phyloP scores from a whole-genome alignment of 2,329 filamentous ascomycete species.

The Emericellopsis atlantica region DNA sequence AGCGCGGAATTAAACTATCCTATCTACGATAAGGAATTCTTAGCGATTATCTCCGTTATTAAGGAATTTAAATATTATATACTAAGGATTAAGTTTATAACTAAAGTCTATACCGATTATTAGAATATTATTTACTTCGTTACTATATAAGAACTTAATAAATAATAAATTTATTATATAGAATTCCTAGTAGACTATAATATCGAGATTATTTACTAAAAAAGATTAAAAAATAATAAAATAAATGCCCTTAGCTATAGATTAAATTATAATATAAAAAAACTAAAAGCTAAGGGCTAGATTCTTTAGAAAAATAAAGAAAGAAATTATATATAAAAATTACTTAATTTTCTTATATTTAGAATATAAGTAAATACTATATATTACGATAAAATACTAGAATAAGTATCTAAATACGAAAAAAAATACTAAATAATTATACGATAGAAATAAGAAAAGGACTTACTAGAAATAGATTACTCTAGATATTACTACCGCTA shows the following conservation, averaged over 20 bases:
- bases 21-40: conserved; percentile 3
- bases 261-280: conserved; percentile 3
- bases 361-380: not conserved
- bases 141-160: conserved; percentile 7
- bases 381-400: not conserved
- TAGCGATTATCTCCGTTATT: conserved; percentile 3
- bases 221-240: conserved; percentile 5
- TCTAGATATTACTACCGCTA: conserved; percentile 1
- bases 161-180: conserved; percentile 6
- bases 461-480: not conserved
- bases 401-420: not conserved
- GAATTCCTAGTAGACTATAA: conserved; percentile 7
- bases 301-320: conserved; percentile 2
- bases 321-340: not conserved
- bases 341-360: not conserved
- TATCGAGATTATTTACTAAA: conserved; percentile 7
- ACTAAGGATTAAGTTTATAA: not conserved
- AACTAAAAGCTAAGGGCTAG: conserved; percentile 4
- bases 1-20: not conserved
- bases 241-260: conserved; percentile 3
- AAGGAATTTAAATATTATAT: conserved; percentile 1
- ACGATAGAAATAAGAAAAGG: conserved; percentile 3
- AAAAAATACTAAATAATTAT: not conserved
- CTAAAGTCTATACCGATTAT: conserved; percentile 6
- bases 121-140: conserved; percentile 9